Evolutionary conservation across 768 basidiomycete genomes (phyloP), one percentile per base, ranked within the genome.

Genomic region (Phlebiopsis flavidoalba): DNA sequence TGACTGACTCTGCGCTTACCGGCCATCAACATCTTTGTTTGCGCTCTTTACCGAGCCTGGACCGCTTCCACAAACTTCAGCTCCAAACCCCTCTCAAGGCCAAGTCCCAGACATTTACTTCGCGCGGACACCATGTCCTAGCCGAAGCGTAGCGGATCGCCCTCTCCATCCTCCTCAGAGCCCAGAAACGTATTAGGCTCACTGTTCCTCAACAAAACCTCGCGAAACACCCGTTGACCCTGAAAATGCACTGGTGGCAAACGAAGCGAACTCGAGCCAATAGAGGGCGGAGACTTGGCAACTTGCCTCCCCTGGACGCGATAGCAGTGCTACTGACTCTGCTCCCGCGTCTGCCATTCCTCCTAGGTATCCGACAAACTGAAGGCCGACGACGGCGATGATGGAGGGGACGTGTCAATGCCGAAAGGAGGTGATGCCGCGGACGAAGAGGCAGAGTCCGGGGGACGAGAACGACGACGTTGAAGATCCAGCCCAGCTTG

Each of bases 211-310:
- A 63, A 51, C 72, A 72, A 68, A 72, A 76, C 55, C 87, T 89
- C 68, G 88, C n/a, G 88, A 81, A 24, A 77, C 83, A 5, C 82
- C 86, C 21, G 88, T 93, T 14, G 91, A 95, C 75, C 86, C 87
- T 22, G 86, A 92, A 61, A 78, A 79, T 59, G 92, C 92, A 22
- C 80, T 82, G 0, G n/a, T n/a, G 94, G 94, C 65, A 95, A 95
- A 76, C 89, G 92, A 65, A 84, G 85, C 71, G 94, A 95, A 75
- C 83, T 91, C 60, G 93, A 94, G 67, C 93, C 93, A 52, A 79
- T 95, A 60, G 81, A 84, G 64, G 84, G 86, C 49, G 83, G 85
- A 19, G 91, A 94, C 65, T 95, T 65, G 88, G 81, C 40, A 95
- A 95, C 75, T 75, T 95, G 10, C 69, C 69, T 36, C 79, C 78